A percentile compares a stretch with the other conserved stretches of the same genome.
phyloP scores from a whole-genome alignment of 805 yeast genomes.

The Teunomyces aglyptinius region DNA sequence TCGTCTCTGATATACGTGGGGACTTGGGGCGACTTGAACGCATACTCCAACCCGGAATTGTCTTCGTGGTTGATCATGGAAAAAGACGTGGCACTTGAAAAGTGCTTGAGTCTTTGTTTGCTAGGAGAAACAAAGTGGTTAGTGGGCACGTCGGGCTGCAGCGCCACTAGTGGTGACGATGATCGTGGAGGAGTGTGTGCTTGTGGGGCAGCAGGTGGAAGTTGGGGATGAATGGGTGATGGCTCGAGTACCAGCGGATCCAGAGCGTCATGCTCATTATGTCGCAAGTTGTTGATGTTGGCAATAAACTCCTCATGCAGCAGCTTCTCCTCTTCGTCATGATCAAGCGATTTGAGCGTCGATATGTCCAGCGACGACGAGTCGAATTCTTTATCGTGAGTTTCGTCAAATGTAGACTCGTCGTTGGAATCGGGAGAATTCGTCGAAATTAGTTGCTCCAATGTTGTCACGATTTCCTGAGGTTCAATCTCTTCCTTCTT shows the following conservation, averaged over 20 bases:
- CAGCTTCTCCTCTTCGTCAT: constrained; percentile 1
- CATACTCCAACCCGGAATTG: constrained; percentile 28
- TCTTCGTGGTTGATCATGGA: constrained; percentile 28
- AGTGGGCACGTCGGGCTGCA: not conserved
- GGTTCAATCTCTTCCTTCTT: not conserved
- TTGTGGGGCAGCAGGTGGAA: not conserved
- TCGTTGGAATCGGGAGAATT: not conserved
- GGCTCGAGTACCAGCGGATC: not conserved
- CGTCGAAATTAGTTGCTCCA: constrained; percentile 5
- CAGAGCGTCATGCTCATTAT: constrained; percentile 19
- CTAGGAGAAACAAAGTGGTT: constrained; percentile 14
- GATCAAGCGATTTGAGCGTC: not conserved
- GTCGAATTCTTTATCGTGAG: constrained; percentile 12
- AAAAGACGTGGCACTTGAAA: constrained; percentile 19
- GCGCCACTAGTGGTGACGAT: not conserved
- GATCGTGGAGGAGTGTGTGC: not conserved
- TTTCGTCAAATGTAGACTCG: constrained; percentile 2
- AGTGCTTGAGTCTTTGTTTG: constrained; percentile 12
- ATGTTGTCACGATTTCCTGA: not conserved
- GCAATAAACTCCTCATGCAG: constrained; percentile 18
- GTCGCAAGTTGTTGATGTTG: constrained; percentile 27
- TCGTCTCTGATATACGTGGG: constrained; percentile 40
- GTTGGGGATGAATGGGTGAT: not conserved
- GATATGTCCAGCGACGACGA: not conserved
- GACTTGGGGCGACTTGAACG: constrained; percentile 28